Conservation (phyloP, 108 stramenopile species). For the Conticribra guillardii region DNA sequence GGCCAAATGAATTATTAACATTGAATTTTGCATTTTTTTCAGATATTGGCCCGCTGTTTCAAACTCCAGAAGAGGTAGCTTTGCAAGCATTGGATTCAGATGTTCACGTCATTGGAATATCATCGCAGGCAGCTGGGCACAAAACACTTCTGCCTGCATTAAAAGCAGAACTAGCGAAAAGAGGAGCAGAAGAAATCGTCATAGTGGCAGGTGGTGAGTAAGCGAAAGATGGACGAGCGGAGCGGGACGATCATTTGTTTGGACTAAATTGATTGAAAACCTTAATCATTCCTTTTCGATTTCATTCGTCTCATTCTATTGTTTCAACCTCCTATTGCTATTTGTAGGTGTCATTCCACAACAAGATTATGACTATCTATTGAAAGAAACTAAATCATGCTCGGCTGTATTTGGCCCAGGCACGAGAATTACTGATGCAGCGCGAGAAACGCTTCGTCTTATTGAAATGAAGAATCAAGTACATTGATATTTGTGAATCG, state of each 20-base stretch:
- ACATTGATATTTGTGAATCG: neutral
- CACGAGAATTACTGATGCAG: conserved; percentile 92
- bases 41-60: conserved; percentile 97
- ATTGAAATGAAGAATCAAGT: conserved; percentile 53
- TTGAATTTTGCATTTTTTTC: too few relatives aligned
- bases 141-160: conserved; percentile 95
- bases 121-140: conserved; percentile 97
- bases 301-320: too few relatives aligned
- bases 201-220: conserved; percentile 97
- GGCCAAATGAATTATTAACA: too few relatives aligned
- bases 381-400: conserved; percentile 83
- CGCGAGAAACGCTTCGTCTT: conserved; percentile 72
- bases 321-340: too few relatives aligned
- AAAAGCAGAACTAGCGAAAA: conserved; percentile 80
- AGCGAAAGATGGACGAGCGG: too few relatives aligned
- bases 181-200: conserved; percentile 85
- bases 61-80: conserved; percentile 94
- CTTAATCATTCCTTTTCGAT: too few relatives aligned
- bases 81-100: conserved; percentile 96
- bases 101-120: conserved; percentile 97
- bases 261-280: too few relatives aligned
- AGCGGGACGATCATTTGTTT: too few relatives aligned
- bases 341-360: conserved; percentile 97
- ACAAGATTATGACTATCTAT: conserved; percentile 91
- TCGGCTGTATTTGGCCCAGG: conserved; percentile 96